Percentiles rank a stretch among this genome's conserved stretches.
phyloP scores from a whole-genome alignment of 352 stramenopile genomes.

The Thraustochytrium striatum region DNA sequence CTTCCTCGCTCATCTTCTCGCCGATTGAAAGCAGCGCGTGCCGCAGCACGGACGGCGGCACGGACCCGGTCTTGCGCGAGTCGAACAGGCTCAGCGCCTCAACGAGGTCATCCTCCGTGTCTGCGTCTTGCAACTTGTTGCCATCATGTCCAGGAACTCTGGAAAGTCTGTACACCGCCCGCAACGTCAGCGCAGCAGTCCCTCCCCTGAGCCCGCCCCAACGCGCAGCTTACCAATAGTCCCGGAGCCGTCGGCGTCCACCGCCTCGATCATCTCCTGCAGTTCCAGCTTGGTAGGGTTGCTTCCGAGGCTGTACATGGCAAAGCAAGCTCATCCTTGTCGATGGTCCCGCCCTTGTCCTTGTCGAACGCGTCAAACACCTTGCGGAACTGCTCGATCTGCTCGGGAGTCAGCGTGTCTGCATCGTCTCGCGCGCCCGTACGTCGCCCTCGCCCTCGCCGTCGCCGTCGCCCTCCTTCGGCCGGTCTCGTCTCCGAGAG shows the following conservation, averaged over 20 bases:
- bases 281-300: conserved; percentile 56
- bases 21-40: conserved; percentile 41
- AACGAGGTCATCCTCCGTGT: conserved; percentile 51
- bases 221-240: conserved; percentile 47
- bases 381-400: conserved; percentile 55
- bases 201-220: neutral
- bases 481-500: neutral
- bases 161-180: conserved; percentile 43
- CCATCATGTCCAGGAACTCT: conserved; percentile 58
- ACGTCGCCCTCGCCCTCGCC: neutral
- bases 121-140: conserved; percentile 49
- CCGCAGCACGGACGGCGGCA: neutral
- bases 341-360: conserved; percentile 54
- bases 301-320: conserved; percentile 54
- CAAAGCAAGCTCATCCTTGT: conserved; percentile 53
- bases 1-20: conserved; percentile 46
- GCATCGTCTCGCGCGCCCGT: neutral
- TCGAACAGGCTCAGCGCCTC: conserved; percentile 53
- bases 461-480: neutral
- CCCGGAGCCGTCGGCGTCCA: conserved; percentile 53
- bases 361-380: conserved; percentile 57
- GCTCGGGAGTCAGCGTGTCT: conserved; percentile 25
- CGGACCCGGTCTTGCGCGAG: neutral
- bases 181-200: neutral
- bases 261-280: conserved; percentile 55